Evolutionary conservation across 805 yeast species (phyloP).

Genomic region (Saccharomycopsis babjevae): DNA sequence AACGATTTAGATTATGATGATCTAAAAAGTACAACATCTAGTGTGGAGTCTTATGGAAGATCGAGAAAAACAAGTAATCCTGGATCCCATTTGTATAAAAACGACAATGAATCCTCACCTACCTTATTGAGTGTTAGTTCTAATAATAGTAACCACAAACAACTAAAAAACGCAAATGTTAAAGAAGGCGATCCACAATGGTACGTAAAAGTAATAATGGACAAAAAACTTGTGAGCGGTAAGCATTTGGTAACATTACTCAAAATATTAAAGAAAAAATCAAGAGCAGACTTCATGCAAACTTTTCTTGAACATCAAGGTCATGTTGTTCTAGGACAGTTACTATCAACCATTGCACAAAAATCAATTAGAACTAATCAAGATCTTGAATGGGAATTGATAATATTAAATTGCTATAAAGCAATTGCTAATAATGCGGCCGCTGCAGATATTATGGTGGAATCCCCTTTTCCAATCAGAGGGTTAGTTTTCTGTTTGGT

Average conservation of each 20-base stretch:
- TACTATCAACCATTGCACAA: slow-evolving; percentile 30
- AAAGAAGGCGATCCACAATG: slow-evolving; percentile 31
- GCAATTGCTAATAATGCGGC: slow-evolving; percentile 32
- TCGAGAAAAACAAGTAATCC: not conserved
- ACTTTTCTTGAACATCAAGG: slow-evolving; percentile 43
- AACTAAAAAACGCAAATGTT: not conserved
- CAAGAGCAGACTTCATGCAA: slow-evolving; percentile 23
- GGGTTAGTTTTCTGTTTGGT: slow-evolving; percentile 39
- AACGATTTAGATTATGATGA: not conserved
- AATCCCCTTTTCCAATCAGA: slow-evolving; percentile 19
- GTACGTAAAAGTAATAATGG: slow-evolving; percentile 32
- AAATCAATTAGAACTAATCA: slow-evolving; percentile 32
- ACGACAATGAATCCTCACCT: slow-evolving; percentile 12
- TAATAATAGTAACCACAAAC: slow-evolving; percentile 5
- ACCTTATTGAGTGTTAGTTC: slow-evolving; percentile 7
- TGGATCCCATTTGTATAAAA: not conserved
- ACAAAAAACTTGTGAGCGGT: slow-evolving; percentile 29
- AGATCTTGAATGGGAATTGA: slow-evolving; percentile 41
- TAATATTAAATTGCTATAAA: slow-evolving; percentile 41
- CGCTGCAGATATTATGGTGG: slow-evolving; percentile 23
- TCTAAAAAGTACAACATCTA: slow-evolving; percentile 7
- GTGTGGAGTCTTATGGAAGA: slow-evolving; percentile 6
- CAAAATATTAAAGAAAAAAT: slow-evolving; percentile 15
- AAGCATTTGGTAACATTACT: slow-evolving; percentile 30
- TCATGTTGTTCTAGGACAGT: slow-evolving; percentile 35